Evolutionary conservation across 495 filamentous ascomycete species (phyloP).

Genomic region (Hypoxylon perforatum): DNA sequence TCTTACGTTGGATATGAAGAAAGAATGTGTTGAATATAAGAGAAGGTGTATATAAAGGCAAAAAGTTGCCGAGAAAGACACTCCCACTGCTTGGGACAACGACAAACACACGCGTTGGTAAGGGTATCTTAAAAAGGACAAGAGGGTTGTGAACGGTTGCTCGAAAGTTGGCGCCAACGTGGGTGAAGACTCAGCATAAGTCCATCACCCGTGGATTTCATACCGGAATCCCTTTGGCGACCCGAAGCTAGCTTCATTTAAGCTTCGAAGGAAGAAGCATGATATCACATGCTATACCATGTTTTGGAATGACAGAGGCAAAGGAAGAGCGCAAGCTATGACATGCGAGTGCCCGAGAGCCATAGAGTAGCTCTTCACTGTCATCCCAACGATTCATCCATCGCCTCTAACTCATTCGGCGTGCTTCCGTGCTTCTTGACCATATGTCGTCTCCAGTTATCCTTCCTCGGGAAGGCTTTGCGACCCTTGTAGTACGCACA

Average conservation of each 20-base stretch:
- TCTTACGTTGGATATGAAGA: constrained; percentile 12
- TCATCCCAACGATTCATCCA: constrained; percentile 42
- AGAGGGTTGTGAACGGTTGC: background rate
- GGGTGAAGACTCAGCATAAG: background rate
- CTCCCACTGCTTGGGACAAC: background rate
- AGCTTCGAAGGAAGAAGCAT: background rate
- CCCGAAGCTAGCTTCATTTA: background rate
- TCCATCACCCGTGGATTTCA: background rate
- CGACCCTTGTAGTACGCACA: constrained; percentile 60
- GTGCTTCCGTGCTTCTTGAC: constrained; percentile 57
- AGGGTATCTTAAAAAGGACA: background rate
- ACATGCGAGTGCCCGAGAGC: background rate
- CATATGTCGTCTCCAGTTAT: constrained; percentile 65
- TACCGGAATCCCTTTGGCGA: background rate
- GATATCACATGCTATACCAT: background rate
- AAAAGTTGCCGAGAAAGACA: background rate
- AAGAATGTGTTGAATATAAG: constrained; percentile 33
- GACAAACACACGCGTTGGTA: background rate
- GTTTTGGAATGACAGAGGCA: background rate
- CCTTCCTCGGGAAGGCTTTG: constrained; percentile 62
- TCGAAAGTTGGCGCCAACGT: background rate
- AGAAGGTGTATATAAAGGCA: constrained; percentile 3
- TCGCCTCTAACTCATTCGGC: constrained; percentile 37
- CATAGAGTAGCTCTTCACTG: background rate
- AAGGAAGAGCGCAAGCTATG: background rate